These are phyloP conservation scores for Cytospora piceae DNA, from an alignment of 2,329 filamentous ascomycete species.

Conservation along the genomic window DNA sequence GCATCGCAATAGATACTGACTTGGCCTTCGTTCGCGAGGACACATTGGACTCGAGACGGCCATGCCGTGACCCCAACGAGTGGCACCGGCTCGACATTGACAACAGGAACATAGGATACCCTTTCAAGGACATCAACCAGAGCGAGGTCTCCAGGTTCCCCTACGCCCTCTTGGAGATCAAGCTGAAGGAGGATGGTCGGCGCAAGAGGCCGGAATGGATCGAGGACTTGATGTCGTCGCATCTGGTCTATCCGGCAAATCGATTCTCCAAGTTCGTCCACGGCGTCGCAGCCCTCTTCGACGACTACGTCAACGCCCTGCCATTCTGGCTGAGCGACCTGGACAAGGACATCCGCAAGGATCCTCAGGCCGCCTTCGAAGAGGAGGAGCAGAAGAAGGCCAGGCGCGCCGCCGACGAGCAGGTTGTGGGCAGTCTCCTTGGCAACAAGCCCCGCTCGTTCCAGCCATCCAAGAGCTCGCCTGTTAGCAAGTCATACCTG, in stretches of 20 bases:
- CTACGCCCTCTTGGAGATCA: conserved; percentile 90
- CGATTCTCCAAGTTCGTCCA: conserved; percentile 98
- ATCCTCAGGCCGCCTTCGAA: conserved; percentile 87
- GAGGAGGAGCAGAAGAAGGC: conserved; percentile 85
- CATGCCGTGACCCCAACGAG: conserved; percentile 82
- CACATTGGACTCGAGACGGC: conserved; percentile 77
- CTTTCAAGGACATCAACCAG: conserved; percentile 84
- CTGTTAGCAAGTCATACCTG: conserved; percentile 68
- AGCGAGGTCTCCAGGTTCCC: conserved; percentile 92
- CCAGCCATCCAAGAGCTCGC: conserved; percentile 67
- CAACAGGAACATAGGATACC: conserved; percentile 77
- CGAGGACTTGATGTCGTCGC: conserved; percentile 87
- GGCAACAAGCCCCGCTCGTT: conserved; percentile 61
- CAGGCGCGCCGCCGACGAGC: conserved; percentile 81
- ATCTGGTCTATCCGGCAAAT: conserved; percentile 86
- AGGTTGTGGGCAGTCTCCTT: conserved; percentile 86
- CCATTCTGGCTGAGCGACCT: conserved; percentile 95
- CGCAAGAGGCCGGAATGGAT: conserved; percentile 83
- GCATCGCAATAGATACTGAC: conserved; percentile 91
- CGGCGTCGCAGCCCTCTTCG: conserved; percentile 87
- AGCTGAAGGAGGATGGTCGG: conserved; percentile 69
- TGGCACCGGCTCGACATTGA: conserved; percentile 96
- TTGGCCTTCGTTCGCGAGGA: conserved; percentile 84
- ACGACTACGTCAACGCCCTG: conserved; percentile 93
- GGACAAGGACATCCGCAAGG: conserved; percentile 90